Conservation (phyloP, 306 rosid species). For the Lagenaria siceraria region DNA sequence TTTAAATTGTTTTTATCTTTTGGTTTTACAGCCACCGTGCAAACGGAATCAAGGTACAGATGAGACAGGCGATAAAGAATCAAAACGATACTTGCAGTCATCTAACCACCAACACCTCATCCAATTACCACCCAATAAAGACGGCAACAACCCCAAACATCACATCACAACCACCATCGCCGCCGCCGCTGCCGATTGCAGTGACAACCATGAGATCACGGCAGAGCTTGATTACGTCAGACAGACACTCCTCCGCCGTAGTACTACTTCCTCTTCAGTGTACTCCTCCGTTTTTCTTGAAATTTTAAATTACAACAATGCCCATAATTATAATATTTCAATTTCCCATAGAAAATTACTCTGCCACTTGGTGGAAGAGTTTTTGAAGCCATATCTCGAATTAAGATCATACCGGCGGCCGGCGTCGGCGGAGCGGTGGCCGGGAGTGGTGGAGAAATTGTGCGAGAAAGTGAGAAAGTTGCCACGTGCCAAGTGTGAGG, state of each 20-base stretch:
- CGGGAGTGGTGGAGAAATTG: conserved; percentile 24
- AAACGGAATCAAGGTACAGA: conserved; percentile 15
- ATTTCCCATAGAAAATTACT: conserved; percentile 22
- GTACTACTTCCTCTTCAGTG: conserved; percentile 21
- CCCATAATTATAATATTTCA: background rate
- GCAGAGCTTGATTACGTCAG: conserved; percentile 39
- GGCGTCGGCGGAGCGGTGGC: conserved; percentile 1
- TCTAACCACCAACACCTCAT: conserved; percentile 33
- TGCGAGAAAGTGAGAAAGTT: conserved; percentile 39
- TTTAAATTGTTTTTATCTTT: background rate
- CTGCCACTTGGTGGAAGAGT: conserved; percentile 51
- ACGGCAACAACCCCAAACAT: background rate
- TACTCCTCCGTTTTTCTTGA: conserved; percentile 34
- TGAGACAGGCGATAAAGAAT: conserved; percentile 27
- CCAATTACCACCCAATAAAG: background rate
- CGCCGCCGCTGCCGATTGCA: conserved; percentile 16
- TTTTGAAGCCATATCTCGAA: conserved; percentile 19
- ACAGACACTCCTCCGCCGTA: conserved; percentile 29
- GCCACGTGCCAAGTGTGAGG: conserved; percentile 42
- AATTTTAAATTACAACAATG: background rate
- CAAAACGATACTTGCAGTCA: conserved; percentile 39
- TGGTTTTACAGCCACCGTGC: background rate
- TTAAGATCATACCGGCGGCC: background rate
- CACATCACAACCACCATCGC: conserved; percentile 17
- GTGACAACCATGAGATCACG: background rate